phyloP scores from a whole-genome alignment of 73 alveolate genomes.

The Paramecium tetraurelia region DNA sequence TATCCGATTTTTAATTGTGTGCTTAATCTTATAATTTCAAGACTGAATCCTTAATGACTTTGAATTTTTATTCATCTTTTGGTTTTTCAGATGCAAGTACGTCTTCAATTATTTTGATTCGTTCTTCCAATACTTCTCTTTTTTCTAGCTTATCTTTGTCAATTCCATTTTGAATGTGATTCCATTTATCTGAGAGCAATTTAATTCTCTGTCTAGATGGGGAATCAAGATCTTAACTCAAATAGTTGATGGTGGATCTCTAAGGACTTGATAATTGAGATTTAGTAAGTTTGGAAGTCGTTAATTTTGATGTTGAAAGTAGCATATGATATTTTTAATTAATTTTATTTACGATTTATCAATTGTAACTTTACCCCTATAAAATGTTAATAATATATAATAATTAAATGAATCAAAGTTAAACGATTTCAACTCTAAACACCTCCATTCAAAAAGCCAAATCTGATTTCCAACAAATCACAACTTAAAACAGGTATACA shows the following conservation, averaged over 20 bases:
- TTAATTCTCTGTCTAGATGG: constrained; percentile 30
- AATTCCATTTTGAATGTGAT: constrained; percentile 49
- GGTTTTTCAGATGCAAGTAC: constrained; percentile 19
- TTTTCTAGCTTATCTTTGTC: constrained; percentile 42
- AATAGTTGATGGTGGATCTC: constrained; percentile 20
- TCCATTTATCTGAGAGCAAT: constrained; percentile 39
- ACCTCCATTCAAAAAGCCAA: constrained; percentile 35
- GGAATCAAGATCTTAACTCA: constrained; percentile 44
- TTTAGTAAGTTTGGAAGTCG: background rate
- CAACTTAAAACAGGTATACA: constrained; percentile 8
- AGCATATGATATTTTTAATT: constrained; percentile 7
- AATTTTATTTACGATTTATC: background rate
- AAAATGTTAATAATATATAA: background rate
- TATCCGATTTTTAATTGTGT: constrained; percentile 24
- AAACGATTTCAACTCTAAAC: constrained; percentile 29
- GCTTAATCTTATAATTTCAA: constrained; percentile 33
- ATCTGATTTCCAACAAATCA: constrained; percentile 5
- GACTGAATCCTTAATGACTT: constrained; percentile 30
- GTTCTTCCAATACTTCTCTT: constrained; percentile 46
- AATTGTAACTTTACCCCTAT: background rate
- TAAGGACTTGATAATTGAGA: constrained; percentile 47
- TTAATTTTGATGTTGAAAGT: constrained; percentile 27
- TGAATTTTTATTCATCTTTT: constrained; percentile 40
- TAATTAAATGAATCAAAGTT: constrained; percentile 23
- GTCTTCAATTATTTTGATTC: constrained; percentile 43